Evolutionary conservation across 805 yeast species (phyloP).

Genomic region (Wickerhamiella alocasiicola): DNA sequence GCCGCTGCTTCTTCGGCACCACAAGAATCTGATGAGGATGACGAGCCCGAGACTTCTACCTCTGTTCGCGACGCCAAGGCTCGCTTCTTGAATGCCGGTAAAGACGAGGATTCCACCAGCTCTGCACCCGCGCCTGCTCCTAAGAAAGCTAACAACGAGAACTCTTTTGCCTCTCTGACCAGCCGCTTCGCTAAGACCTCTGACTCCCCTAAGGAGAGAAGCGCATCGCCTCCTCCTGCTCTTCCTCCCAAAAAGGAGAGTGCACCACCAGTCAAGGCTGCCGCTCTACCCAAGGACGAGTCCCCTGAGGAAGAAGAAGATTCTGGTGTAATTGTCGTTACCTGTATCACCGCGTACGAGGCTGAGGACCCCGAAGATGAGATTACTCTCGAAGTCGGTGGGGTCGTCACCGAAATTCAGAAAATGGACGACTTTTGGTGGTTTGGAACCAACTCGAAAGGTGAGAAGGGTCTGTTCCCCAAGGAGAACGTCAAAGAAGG

Average conservation of each 20-base stretch:
- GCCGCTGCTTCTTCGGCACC: constrained; percentile 11
- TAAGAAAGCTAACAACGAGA: constrained; percentile 21
- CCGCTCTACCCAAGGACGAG: constrained; percentile 13
- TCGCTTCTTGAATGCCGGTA: constrained; percentile 8
- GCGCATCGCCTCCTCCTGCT: constrained; percentile 21
- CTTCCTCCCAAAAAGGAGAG: neutral
- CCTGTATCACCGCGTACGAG: constrained; percentile 57
- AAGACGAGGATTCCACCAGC: constrained; percentile 16
- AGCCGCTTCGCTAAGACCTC: constrained; percentile 21
- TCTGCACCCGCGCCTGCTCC: neutral
- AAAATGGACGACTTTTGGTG: constrained; percentile 77
- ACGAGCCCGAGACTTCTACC: constrained; percentile 16
- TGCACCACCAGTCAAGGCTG: constrained; percentile 13
- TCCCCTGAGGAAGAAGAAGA: constrained; percentile 10
- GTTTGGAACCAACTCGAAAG: constrained; percentile 66
- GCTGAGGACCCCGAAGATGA: constrained; percentile 68
- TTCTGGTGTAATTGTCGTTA: constrained; percentile 36
- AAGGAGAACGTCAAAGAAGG: constrained; percentile 56
- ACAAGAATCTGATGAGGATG: neutral
- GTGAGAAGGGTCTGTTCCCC: constrained; percentile 82
- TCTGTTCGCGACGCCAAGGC: constrained; percentile 17
- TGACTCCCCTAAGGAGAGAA: constrained; percentile 5
- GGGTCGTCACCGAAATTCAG: constrained; percentile 50
- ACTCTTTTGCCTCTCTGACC: constrained; percentile 23
- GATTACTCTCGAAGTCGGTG: constrained; percentile 54